Evolutionary conservation across 768 basidiomycete species (phyloP), one percentile per base, ranked within the genome.

Genomic region (Daedaleopsis nitida): DNA sequence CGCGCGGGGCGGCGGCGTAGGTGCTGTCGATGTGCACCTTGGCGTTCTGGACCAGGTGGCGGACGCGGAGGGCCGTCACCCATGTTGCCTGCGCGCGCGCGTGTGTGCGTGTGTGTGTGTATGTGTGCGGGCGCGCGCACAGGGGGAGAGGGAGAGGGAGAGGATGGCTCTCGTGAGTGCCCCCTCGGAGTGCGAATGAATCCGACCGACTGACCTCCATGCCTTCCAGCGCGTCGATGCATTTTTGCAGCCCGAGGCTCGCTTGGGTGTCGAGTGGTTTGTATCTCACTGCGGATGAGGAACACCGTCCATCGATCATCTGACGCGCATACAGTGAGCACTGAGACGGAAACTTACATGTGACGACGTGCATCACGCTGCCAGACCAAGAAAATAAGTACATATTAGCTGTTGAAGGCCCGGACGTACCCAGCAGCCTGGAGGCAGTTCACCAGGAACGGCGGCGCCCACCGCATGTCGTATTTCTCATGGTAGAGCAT

Each of bases 321-420:
- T 32, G 27, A 9, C 44, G 9, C 9, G 44, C 21, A 43, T 12
- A 43, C 16, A 21, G 47, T 14, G 27, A 16, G 19, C 60, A 63
- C 21, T 27, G 55, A 57, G 54, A 11, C 39, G 23, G 27, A n/a
- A n/a, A 37, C 54, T 60, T 72, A 90, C 91, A 69, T 13, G 87
- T 88, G 64, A 89, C 74, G 48, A 91, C 80, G 67, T 92, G 89
- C 89, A 91, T 89, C 63, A 92, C 87, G 27, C 91, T 91, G 21
- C 5, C n/a, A 12, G 14, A 62, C 58, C 56, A 37, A 32, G 27
- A 32, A 32, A 3, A 32, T 32, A n/a, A n/a, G n/a, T n/a, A n/a
- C n/a, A n/a, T n/a, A n/a, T 42, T 23, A n/a, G 21, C 23, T 38
- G 35, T 19, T 27, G 42, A 6, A n/a, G 43, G 5, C 3, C 19